phyloP scores from a whole-genome alignment of 2,329 filamentous ascomycete species.

The Venturiaceae sp. region DNA sequence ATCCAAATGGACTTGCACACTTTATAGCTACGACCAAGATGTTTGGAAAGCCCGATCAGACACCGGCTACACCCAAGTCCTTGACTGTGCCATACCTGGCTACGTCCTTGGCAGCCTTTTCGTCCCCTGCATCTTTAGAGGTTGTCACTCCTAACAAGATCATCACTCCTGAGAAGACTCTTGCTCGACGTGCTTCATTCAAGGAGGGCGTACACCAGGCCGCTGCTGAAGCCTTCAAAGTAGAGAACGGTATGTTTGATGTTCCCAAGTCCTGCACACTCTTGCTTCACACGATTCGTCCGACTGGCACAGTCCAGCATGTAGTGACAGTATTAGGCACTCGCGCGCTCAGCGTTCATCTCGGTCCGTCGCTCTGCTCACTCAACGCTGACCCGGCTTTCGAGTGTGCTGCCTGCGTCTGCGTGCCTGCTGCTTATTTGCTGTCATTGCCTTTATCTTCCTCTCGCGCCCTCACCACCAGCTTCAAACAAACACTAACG shows the following conservation, averaged over 20 bases:
- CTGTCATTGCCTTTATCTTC: too few relatives aligned
- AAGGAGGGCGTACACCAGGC: neutral
- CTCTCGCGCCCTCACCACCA: neutral
- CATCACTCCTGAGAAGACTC: too few relatives aligned
- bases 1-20: too few relatives aligned
- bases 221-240: neutral
- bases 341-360: too few relatives aligned
- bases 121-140: neutral
- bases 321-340: neutral
- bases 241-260: neutral
- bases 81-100: neutral
- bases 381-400: neutral
- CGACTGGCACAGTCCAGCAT: neutral
- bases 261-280: neutral
- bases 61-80: neutral
- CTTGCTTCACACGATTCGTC: neutral
- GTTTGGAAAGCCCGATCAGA: too few relatives aligned
- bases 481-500: neutral
- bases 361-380: neutral
- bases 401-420: neutral
- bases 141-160: neutral
- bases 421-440: neutral
- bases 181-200: neutral
- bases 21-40: too few relatives aligned
- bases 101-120: neutral